phyloP scores from a whole-genome alignment of 2,329 filamentous ascomycete species.

The Penicillium sp. region DNA sequence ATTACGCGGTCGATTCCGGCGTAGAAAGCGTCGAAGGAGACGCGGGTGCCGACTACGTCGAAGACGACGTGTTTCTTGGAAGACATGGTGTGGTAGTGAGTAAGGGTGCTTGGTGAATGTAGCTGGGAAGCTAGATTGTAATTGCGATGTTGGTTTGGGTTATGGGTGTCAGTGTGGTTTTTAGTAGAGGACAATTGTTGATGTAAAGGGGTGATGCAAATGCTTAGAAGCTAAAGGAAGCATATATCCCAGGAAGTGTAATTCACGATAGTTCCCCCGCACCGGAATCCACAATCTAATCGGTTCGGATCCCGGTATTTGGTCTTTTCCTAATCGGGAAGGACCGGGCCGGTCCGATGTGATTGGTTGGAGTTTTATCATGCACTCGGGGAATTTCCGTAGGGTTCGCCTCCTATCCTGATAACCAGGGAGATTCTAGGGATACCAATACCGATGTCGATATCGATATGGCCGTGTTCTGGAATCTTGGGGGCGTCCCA shows the following conservation, averaged over 20 bases:
- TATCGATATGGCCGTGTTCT: neutral
- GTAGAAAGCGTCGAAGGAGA: constrained; percentile 47
- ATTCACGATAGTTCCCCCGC: neutral
- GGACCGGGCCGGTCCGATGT: constrained; percentile 1
- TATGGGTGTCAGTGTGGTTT: neutral
- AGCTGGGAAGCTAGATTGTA: neutral
- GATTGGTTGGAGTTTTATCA: neutral
- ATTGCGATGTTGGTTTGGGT: neutral
- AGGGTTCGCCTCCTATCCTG: neutral
- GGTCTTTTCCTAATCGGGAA: constrained; percentile 2
- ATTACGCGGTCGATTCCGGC: constrained; percentile 38
- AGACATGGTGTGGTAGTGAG: neutral
- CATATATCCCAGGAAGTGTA: neutral
- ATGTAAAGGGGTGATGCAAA: neutral
- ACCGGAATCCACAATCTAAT: neutral
- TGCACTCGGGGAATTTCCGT: neutral
- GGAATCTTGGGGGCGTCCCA: neutral
- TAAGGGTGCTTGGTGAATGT: neutral
- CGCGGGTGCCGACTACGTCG: constrained; percentile 53
- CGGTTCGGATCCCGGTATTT: neutral
- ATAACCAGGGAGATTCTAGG: neutral
- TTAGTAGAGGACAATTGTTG: neutral
- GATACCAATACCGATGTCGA: neutral
- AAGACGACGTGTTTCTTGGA: constrained; percentile 49
- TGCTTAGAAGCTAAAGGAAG: neutral